Evolutionary conservation across 2,329 filamentous ascomycete genomes (phyloP), one percentile per base, ranked within the genome.

Genomic region (Trichoderma sp.): DNA sequence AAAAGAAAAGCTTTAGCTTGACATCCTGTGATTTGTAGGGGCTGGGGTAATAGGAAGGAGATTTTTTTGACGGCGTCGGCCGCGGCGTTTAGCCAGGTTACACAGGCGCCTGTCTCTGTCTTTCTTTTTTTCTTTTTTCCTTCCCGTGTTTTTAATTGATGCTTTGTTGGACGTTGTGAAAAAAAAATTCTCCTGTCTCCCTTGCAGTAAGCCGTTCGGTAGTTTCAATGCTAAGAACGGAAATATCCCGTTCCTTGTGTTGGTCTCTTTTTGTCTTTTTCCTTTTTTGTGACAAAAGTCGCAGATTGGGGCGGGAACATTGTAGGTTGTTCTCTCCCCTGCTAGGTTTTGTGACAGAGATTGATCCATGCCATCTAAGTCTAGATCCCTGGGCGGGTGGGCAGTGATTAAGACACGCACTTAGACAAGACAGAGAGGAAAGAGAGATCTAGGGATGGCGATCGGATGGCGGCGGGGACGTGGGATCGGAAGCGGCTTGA

Each of bases 401-500:
- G 36, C 32, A 17, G 55, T 59, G 59, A 43, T 62, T 62, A 36
- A 55, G 63, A 66, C 63, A 66, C 30, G 7, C 28, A 15, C 4
- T 9, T 3, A 23, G 57, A 65, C 11, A 20, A 23, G 57, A 65
- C 11, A 20, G 43, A 36, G 47, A 55, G 30, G 9, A 23, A 39
- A 53, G 64, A 36, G 47, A 67, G 64, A 57, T 57, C 47, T 26
- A 57, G 30, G 47, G 30, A 36, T 39, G 64, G 30, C 26, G 65
- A 43, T 67, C 64, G 34, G 64, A 67, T 67, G 23, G 17, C n/a
- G 64, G 64, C 50, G 34, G 23, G 11, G 12, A 28, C 23, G 17
- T 34, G 64, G 26, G 50, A 68, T 67, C 64, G 64, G 64, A 67
- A 57, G 64, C 4, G 64, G 32, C 39, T 67, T 13, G 34, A 13